Base-by-base conservation (phyloP, 495 filamentous ascomycete genomes). In the Hypoxylon perforatum region DNA sequence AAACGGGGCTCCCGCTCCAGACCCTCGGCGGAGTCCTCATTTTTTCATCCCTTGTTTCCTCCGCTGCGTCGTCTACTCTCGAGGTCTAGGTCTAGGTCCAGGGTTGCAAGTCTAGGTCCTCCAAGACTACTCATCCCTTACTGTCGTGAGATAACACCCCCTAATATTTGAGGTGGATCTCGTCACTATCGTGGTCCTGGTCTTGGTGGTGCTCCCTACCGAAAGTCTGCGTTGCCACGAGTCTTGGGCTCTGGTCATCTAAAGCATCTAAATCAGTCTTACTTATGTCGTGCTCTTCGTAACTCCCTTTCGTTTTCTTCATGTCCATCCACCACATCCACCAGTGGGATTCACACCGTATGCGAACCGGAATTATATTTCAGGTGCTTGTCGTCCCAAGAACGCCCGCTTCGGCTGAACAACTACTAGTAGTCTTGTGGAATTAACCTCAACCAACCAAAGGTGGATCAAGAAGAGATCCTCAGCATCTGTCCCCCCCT, bases 141-240 rank as follows among this genome's bases (percentile, higher is more conserved):
- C 41, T 46, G 33, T 61, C 66, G 15, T 23, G 11, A 63, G 22
- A 52, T 61, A 42, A 38, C 38, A 38, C 12, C 22, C 22, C 23
- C 10, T 33, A 60, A 63, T 56, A 51, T 56, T 53, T 30, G 45
- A 23, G 25, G 46, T 69, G 55, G 56, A 61, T 44, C 56, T 53
- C 21, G 30, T 60, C 44, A 50, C 45, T 21, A 25, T 64, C 45
- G 45, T 41, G 15, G 18, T 46, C n/a, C 36, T 63, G 21, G 15
- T 58, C 19, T 54, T 58, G 22, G 19, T 30, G 12, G 4, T 23
- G 17, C 21, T 42, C 42, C 48, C 60, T 41, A 25, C 51, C 61
- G 28, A 57, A 56, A 63, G 55, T 63, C 59, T 60, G 28, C 38
- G 14, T 69, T 69, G 65, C 38, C 44, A 56, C 28, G 15, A 17